Conservation (phyloP, 352 stramenopile species). For the Pythium apleroticum region DNA sequence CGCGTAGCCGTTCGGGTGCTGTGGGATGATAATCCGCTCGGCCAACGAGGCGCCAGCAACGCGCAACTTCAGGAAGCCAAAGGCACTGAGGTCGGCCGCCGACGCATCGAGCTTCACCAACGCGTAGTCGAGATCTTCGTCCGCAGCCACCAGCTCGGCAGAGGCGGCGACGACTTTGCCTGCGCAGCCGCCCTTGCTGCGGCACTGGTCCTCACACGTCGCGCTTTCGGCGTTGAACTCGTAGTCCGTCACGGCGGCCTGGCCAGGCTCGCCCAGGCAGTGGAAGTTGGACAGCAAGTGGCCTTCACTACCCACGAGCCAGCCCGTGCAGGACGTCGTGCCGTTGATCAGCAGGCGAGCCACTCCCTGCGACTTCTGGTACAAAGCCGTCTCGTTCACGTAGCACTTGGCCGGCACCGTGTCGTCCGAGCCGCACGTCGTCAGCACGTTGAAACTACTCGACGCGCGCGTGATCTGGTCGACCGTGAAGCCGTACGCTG, state of each 20-base stretch:
- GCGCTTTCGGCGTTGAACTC: conserved; percentile 25
- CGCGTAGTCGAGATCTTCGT: conserved; percentile 29
- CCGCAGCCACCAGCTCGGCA: conserved; percentile 17
- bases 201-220: conserved; percentile 50
- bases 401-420: conserved; percentile 30
- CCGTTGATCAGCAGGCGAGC: conserved; percentile 31
- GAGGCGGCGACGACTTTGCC: conserved; percentile 23
- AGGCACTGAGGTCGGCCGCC: conserved; percentile 21
- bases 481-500: conserved; percentile 19
- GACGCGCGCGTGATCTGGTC: conserved; percentile 25
- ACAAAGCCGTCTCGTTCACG: conserved; percentile 10
- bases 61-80: conserved; percentile 21
- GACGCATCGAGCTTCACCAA: conserved; percentile 30
- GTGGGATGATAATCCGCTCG: conserved; percentile 21
- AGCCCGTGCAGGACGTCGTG: conserved; percentile 23
- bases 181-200: conserved; percentile 37
- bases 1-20: conserved; percentile 20
- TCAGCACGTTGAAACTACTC: background rate
- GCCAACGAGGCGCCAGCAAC: conserved; percentile 13
- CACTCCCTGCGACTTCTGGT: conserved; percentile 20
- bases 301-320: conserved; percentile 31
- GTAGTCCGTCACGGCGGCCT: conserved; percentile 16
- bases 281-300: conserved; percentile 37
- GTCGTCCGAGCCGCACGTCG: conserved; percentile 32
- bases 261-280: conserved; percentile 24